Percentiles rank a stretch among this genome's conserved stretches.
phyloP scores from a whole-genome alignment of 257 asterid genomes.

The Solanum chmielewskii region DNA sequence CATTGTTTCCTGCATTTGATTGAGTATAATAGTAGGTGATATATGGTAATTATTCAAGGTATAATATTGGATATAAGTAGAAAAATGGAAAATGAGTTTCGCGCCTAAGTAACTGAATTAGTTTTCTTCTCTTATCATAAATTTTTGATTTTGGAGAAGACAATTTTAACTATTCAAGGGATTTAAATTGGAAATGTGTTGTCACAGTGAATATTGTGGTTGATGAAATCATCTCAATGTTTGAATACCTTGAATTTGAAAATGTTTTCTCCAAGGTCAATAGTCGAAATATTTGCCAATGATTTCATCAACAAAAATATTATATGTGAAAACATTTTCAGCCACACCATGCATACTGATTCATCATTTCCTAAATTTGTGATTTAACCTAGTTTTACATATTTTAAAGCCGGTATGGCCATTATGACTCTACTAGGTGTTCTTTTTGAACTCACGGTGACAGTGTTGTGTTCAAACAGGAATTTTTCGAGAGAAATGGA shows the following conservation, averaged over 20 bases:
- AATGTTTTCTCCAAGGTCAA: not conserved
- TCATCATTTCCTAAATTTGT: not conserved
- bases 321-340: not conserved
- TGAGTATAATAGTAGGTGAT: not conserved
- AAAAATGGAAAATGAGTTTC: not conserved
- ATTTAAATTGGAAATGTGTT: not conserved
- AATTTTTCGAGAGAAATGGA: conserved; percentile 57
- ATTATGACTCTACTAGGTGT: not conserved
- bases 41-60: not conserved
- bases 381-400: not conserved
- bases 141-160: not conserved
- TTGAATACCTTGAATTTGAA: not conserved
- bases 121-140: not conserved
- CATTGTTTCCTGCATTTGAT: not conserved
- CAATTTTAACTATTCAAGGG: not conserved
- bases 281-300: not conserved
- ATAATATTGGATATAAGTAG: not conserved
- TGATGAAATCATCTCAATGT: not conserved
- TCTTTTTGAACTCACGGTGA: not conserved
- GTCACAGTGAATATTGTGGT: not conserved
- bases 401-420: not conserved
- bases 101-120: not conserved
- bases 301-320: not conserved
- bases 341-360: not conserved
- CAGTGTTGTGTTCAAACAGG: conserved; percentile 33